Base-by-base conservation (phyloP, 345 rosid species). In the Syzygium aqueum region DNA sequence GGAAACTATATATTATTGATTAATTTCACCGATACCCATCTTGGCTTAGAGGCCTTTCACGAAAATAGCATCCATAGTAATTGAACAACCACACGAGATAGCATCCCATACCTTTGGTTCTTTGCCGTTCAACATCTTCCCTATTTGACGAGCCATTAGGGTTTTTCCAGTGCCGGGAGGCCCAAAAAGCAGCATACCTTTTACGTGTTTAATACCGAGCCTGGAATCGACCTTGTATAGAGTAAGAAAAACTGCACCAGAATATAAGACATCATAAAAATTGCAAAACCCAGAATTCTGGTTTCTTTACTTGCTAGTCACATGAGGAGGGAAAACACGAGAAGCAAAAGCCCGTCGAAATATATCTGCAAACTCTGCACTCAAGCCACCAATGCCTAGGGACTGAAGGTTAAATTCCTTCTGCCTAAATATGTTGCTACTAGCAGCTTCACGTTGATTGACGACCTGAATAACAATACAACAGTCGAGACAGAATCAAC, bases 141-240 rank as follows among this genome's bases (percentile, higher is more conserved):
- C 99, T 90, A 98, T 98, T 91, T 98, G 99, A 56, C 99, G 98
- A 88, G 99, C 99, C 95, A 98, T 98, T 59, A 96, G 95, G 87
- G 99, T 98, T 91, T 98, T 98, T 21, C 99, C 99, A 52, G 99
- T 98, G 57, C 99, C 99, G 88, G 99, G 99, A 90, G 99, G 99
- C 65, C 99, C 99, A 93, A 85, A 92, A 59, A 98, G 98, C 89
- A 98, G 93, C 98, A 98, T 96, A 19, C 99, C 99, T 85, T 98
- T 98, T 51, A 98, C 99, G 52, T 98, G 99, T 91, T 98, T 96
- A 73, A 98, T 98, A 86, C 99, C 99, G 94, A 98, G 87, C 92
- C 99, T 98, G 91, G 87, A 94, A 90, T 49, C 89, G 49, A 73
- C 80, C 49, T 8, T 73, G 49, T 19, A 73, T 73, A 33, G 46